Conservation (phyloP, 306 rosid genomes). For the Trichosanthes cucumerina region DNA sequence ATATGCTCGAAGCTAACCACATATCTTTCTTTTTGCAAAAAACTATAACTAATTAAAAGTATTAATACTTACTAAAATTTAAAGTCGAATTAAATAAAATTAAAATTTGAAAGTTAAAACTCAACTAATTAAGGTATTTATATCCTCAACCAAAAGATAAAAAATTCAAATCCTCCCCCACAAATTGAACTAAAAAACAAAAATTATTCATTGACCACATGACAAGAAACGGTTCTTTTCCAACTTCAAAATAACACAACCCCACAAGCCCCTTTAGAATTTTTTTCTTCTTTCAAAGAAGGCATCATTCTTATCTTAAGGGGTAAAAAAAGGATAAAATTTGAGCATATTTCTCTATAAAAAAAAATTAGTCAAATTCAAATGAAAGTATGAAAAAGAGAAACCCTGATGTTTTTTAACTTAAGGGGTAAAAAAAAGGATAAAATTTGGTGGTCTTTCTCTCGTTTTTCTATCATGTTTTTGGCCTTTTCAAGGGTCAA, state of each 20-base stretch:
- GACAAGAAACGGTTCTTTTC: neutral
- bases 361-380: neutral
- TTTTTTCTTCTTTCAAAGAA: neutral
- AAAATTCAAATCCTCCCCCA: neutral
- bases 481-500: slow-evolving; percentile 3
- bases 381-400: neutral
- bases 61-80: too few species aligned
- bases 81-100: too few species aligned
- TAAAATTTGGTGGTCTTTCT: neutral
- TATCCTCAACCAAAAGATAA: too few species aligned
- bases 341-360: neutral
- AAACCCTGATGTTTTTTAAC: too few species aligned
- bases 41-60: too few species aligned
- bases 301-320: neutral
- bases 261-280: neutral
- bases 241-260: neutral
- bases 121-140: too few species aligned
- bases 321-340: neutral
- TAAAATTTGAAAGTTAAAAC: too few species aligned
- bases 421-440: too few species aligned
- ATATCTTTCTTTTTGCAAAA: too few species aligned
- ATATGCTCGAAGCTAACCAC: too few species aligned
- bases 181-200: neutral
- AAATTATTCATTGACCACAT: neutral
- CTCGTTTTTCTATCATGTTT: neutral